Conservation (phyloP, 495 filamentous ascomycete species). For the Poronia punctata region DNA sequence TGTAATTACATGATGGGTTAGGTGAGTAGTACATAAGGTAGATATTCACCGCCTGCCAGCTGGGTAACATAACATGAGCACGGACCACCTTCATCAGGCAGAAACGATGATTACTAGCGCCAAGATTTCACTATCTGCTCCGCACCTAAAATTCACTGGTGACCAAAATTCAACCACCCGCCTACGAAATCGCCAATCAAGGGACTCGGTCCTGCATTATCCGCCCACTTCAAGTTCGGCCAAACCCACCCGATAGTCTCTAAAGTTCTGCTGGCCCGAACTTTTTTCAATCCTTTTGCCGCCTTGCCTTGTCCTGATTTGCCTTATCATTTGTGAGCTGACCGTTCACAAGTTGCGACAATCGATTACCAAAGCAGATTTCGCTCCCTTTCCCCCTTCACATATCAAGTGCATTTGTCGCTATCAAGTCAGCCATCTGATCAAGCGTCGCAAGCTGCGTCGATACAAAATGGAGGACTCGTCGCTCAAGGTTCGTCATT, state of each 20-base stretch:
- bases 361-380: too few species aligned
- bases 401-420: too few species aligned
- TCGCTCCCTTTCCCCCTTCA: too few species aligned
- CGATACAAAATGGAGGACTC: conserved; percentile 25
- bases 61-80: too few species aligned
- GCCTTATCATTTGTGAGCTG: conserved; percentile 1
- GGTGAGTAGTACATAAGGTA: too few species aligned
- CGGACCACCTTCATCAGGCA: too few species aligned
- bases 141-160: conserved; percentile 23
- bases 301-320: conserved; percentile 4
- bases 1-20: too few species aligned
- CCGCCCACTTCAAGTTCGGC: background rate
- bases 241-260: background rate
- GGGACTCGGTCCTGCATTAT: background rate
- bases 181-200: conserved; percentile 16
- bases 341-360: too few species aligned
- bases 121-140: conserved; percentile 25
- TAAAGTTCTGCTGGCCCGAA: background rate
- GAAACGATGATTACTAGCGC: conserved; percentile 12
- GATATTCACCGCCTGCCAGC: conserved; percentile 2
- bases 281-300: conserved; percentile 6
- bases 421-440: too few species aligned
- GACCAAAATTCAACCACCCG: conserved; percentile 14
- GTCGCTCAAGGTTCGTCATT: conserved; percentile 31
- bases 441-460: too few species aligned